These are phyloP conservation scores for Scedosporium dehoogii DNA, from an alignment of 2,329 filamentous ascomycete genomes.

Conservation along the genomic window DNA sequence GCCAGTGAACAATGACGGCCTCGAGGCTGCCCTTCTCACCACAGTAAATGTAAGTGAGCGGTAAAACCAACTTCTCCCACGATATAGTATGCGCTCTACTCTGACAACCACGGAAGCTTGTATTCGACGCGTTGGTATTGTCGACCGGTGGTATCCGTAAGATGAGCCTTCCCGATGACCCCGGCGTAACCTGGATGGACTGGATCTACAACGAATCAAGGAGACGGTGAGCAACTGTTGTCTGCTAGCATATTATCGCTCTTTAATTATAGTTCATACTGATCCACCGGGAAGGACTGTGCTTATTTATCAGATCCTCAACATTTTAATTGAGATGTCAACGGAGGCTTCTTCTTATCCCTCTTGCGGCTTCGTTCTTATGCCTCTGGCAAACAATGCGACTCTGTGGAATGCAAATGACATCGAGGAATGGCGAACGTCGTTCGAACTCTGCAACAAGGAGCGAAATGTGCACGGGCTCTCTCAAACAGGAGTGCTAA, in stretches of 20 bases:
- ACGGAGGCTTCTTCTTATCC: neutral
- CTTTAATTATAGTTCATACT: too few relatives aligned
- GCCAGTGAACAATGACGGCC: too few relatives aligned
- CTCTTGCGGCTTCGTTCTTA: constrained; percentile 7
- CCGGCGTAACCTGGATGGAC: constrained; percentile 6
- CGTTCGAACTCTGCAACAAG: constrained; percentile 4
- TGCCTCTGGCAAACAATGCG: constrained; percentile 10
- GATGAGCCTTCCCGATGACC: constrained; percentile 4
- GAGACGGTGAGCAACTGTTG: constrained; percentile 8
- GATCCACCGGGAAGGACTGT: too few relatives aligned
- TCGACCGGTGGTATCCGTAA: constrained; percentile 3
- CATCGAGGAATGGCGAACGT: constrained; percentile 7
- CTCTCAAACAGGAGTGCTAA: too few relatives aligned
- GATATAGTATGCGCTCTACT: too few relatives aligned
- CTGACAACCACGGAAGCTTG: too few relatives aligned
- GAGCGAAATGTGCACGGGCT: neutral
- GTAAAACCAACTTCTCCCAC: neutral
- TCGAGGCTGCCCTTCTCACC: too few relatives aligned
- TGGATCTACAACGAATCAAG: constrained; percentile 11
- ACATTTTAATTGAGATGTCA: constrained; percentile 5
- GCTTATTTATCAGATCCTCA: constrained; percentile 10
- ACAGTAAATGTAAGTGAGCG: too few relatives aligned
- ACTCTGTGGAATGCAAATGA: constrained; percentile 8
- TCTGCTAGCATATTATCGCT: too few relatives aligned
- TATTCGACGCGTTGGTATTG: neutral